A percentile compares a stretch with the other conserved stretches of the same genome.
Evolutionary conservation across 2,329 filamentous ascomycete genomes (phyloP).

Genomic region (Decorospora gaudefroyi): DNA sequence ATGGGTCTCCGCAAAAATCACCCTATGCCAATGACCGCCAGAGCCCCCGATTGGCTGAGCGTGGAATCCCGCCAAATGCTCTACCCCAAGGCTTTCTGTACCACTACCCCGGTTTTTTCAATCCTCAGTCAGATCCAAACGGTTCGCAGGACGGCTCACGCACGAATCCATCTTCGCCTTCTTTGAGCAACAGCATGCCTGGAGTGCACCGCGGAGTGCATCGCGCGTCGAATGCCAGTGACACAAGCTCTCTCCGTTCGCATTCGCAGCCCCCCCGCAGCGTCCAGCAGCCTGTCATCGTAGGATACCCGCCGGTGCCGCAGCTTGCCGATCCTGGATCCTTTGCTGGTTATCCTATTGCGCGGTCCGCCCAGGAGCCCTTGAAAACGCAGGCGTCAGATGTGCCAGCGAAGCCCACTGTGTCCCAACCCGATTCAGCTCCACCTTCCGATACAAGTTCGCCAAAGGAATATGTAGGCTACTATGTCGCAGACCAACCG

Average conservation of each 20-base stretch:
- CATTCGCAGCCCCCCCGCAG: conserved; percentile 57
- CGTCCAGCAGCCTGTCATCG: conserved; percentile 47
- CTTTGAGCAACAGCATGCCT: conserved; percentile 51
- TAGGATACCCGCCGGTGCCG: conserved; percentile 48
- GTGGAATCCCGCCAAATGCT: conserved; percentile 35
- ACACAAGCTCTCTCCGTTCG: conserved; percentile 51
- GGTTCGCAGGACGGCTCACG: conserved; percentile 50
- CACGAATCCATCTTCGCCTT: conserved; percentile 57
- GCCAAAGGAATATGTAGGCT: conserved; percentile 58
- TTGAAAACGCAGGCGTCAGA: conserved; percentile 27
- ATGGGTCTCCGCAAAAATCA: conserved; percentile 50
- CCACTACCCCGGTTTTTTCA: conserved; percentile 53
- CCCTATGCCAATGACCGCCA: conserved; percentile 39
- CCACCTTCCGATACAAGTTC: conserved; percentile 41
- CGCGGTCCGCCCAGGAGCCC: conserved; percentile 41
- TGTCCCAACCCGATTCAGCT: conserved; percentile 26
- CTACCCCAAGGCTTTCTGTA: conserved; percentile 52
- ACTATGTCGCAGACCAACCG: conserved; percentile 54
- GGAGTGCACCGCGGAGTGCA: conserved; percentile 51
- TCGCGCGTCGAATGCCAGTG: conserved; percentile 52
- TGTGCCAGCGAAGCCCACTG: conserved; percentile 27
- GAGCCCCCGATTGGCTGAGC: conserved; percentile 41
- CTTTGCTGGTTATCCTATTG: conserved; percentile 43
- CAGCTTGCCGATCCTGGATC: conserved; percentile 38
- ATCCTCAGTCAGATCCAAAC: conserved; percentile 45